Base-by-base conservation (phyloP, 2,329 filamentous ascomycete species). In the Colletotrichum destructivum region DNA sequence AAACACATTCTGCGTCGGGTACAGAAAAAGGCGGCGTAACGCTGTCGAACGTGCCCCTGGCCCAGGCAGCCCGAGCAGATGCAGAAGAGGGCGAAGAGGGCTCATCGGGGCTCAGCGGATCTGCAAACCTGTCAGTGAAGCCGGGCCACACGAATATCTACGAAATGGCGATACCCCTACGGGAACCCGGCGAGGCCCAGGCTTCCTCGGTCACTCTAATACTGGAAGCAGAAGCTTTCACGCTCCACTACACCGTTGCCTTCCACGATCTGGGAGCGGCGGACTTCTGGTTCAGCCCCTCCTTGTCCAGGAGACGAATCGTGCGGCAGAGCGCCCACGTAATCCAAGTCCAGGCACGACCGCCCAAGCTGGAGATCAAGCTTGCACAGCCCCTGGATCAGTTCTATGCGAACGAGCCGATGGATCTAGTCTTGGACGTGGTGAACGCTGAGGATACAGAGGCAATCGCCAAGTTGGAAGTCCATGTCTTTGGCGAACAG, bases 331-430 rank as follows among this genome's bases (percentile, higher is more conserved):
- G 88, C 57, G 82, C 88, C 11, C 85, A 88, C 44, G 83, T 84
- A 2, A 88, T 97, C 67, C 91, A 90, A 67, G 91, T 99, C 31
- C 87, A 95, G 65, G 96, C 96, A 1, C 93, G 97, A 75, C 96
- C 96, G 38, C 96, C 96, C 0, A 98, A 98, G 81, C 90, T 99
- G 84, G 91, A 94, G 75, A 89, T 99, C 56, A 88, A 84, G 35
- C 83, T 94, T 12, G 84, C 89, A 2, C 87, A 90, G 51, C 81
- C 92, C 9, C 85, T 88, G 68, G 87, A 90, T 15, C 91, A 95
- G 66, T 97, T 96, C 80, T 98, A 98, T 79, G 93, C 93, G 1
- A 93, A 97, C 76, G 96, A 99, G 82, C 81, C 84, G 0, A 89
- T 98, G 38, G 84, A 84, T 8, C 80, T 98, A 26, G 83, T 87